Evolutionary conservation across 2,329 filamentous ascomycete species (phyloP), one percentile per base, ranked within the genome.

Genomic region (Ophiostoma sp.): DNA sequence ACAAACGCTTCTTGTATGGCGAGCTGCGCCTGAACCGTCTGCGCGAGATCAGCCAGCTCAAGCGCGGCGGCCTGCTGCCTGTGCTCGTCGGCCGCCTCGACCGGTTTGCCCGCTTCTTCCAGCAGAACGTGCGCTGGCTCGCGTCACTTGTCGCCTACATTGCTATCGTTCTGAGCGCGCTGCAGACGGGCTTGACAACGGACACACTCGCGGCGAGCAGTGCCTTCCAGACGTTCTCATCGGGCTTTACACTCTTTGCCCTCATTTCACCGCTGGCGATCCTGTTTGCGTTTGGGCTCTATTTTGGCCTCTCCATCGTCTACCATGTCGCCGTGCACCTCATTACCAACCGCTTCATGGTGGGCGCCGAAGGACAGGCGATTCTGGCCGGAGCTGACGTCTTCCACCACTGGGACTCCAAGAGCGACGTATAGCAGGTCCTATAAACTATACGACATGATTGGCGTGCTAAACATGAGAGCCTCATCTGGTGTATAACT

Each of bases 181-280:
- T 84, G 79, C 82, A 84, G 73, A 80, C 83, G 12, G 81, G 79
- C 0, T 73, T 83, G 11, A 76, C 77, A 2, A 81, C 78, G 0
- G 70, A 76, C 1, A 62, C 63, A 38, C 75, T 82, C 1, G 64
- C 63, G 0, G 70, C 74, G 0, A 80, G 77, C 70, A n/a, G 69
- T 0, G 68, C 72, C 0, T 85, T 85, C 72, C 78, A 81, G 71
- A 66, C 68, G 8, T 81, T 78, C 0, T 79, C 79, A 1, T 82
- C 81, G 69, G 81, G 81, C 1, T 83, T 85, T 68, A 79, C 80
- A 3, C 73, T 83, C 4, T 83, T 84, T 67, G 76, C 80, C 0
- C 81, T 84, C 40, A 14, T 82, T 5, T 77, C 74, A 4, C 81
- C 81, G 0, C 70, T 81, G 8, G 66, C 73, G 38, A 70, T 71